A percentile compares a stretch with the other conserved stretches of the same genome.
These are phyloP conservation scores for Ustilago hordei DNA, from an alignment of 1,284 basidiomycete genomes.

Conservation along the genomic window DNA sequence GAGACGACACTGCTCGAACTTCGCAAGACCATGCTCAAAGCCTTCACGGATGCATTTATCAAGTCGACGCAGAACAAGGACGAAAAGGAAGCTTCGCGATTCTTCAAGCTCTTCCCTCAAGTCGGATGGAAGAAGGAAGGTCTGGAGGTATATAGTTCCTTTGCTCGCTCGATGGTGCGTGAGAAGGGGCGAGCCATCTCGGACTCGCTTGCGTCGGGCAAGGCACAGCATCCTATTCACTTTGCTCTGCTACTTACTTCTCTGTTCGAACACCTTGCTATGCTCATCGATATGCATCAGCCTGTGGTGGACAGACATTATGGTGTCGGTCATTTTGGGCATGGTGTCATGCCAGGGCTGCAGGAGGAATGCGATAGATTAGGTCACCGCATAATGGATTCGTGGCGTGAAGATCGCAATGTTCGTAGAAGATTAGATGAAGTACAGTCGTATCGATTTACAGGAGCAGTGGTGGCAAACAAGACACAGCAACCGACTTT, in stretches of 20 bases:
- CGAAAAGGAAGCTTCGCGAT: constrained; percentile 83
- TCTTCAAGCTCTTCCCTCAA: constrained; percentile 95
- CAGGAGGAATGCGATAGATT: constrained; percentile 88
- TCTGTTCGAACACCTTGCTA: constrained; percentile 92
- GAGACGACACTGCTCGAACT: constrained; percentile 82
- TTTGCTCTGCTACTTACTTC: constrained; percentile 74
- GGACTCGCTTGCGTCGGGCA: constrained; percentile 41
- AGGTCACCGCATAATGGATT: constrained; percentile 79
- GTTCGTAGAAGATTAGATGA: constrained; percentile 46
- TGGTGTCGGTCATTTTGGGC: constrained; percentile 70
- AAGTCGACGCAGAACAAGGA: constrained; percentile 78
- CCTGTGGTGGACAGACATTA: constrained; percentile 98
- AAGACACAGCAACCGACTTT: constrained; percentile 68
- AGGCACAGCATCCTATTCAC: constrained; percentile 49
- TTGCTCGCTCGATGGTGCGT: constrained; percentile 87
- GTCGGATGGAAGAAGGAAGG: constrained; percentile 87
- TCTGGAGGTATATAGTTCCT: constrained; percentile 90
- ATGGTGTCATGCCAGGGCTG: constrained; percentile 77
- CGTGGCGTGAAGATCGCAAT: constrained; percentile 80
- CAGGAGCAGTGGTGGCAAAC: constrained; percentile 46
- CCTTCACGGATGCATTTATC: constrained; percentile 85
- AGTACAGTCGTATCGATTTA: constrained; percentile 42
- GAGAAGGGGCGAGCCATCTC: constrained; percentile 51
- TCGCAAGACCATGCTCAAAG: constrained; percentile 79
- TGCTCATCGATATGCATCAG: constrained; percentile 96